Conservation (phyloP, 108 stramenopile species). For the Cyclotella cryptica region DNA sequence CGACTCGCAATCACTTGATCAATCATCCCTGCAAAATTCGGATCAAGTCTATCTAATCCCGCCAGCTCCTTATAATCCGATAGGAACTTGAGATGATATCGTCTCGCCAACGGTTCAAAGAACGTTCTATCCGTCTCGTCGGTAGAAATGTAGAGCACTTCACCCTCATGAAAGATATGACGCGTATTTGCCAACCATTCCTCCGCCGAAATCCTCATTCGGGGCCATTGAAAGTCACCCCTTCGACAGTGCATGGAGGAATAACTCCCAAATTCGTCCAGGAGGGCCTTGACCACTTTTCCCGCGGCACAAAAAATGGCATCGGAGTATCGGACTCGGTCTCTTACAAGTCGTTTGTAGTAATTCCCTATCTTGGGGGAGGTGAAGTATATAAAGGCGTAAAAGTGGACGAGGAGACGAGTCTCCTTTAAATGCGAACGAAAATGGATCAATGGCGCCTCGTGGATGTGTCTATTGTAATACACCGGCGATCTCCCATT, state of each 20-base stretch:
- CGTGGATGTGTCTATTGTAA: constrained; percentile 36
- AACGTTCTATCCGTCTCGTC: constrained; percentile 86
- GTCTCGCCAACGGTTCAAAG: constrained; percentile 76
- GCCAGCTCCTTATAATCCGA: constrained; percentile 76
- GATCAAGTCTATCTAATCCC: constrained; percentile 56
- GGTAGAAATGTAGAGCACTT: constrained; percentile 59
- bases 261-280: constrained; percentile 60
- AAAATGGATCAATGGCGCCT: constrained; percentile 67
- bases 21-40: constrained; percentile 87
- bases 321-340: constrained; percentile 83
- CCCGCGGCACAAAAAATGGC: constrained; percentile 88
- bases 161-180: constrained; percentile 15
- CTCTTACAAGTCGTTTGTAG: constrained; percentile 83
- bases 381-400: constrained; percentile 80
- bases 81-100: constrained; percentile 75
- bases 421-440: constrained; percentile 52
- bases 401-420: constrained; percentile 86
- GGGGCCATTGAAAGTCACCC: constrained; percentile 87
- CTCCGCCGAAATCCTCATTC: constrained; percentile 72
- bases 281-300: constrained; percentile 80
- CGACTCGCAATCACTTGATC: constrained; percentile 87
- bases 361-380: constrained; percentile 70
- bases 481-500: constrained; percentile 25
- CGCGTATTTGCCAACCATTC: constrained; percentile 80
- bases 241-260: constrained; percentile 86